Evolutionary conservation across 306 rosid genomes (phyloP), one percentile per base, ranked within the genome.

Genomic region (Coriaria nepalensis): DNA sequence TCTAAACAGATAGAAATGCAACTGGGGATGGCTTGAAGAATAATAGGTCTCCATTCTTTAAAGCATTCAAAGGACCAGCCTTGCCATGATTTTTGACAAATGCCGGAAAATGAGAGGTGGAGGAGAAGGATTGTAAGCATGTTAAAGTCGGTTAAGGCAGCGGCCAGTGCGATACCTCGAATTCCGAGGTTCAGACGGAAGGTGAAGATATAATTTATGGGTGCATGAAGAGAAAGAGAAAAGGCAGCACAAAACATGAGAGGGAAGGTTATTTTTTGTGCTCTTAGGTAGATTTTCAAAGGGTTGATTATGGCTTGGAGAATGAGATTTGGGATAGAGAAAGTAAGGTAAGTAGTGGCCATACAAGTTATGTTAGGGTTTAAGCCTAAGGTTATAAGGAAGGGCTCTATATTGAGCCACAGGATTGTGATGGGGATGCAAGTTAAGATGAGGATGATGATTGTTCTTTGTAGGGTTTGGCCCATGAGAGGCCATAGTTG

Each of bases 1-100:
- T 78, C 78, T 33, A 73, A 45, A 48, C 78, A 73, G 10, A 70
- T 43, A 0, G 70, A 67, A 11, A 56, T 0, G 40, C 80, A 70
- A 11, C 73, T 70, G 2, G 78, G 80, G 20, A 64, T 10, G 1
- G 75, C 70, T 40, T 73, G 75, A 7, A 5, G 4, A 4, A 73
- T 57, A 48, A 78, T 70, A 0, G 73, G 73, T 13, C 10, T 41
- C 80, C 75, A 78, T 6, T 55, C 63, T 1, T 20, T 58, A 20
- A 70, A 58, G 53, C 73, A 68, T 6, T 50, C 4, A 0, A 13
- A 13, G 3, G 85, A 68, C 70, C 65, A 68, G 6, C 61, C 66
- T 2, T 45, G 54, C 71, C 75, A 61, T 0, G 68, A 46, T 6
- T 32, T 20, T 9, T 49, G 58, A 9, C 62, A 54, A 7, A 13